Evolutionary conservation across 2,329 filamentous ascomycete species (phyloP), one percentile per base, ranked within the genome.

Genomic region (Calonectria pseudoturangicola): DNA sequence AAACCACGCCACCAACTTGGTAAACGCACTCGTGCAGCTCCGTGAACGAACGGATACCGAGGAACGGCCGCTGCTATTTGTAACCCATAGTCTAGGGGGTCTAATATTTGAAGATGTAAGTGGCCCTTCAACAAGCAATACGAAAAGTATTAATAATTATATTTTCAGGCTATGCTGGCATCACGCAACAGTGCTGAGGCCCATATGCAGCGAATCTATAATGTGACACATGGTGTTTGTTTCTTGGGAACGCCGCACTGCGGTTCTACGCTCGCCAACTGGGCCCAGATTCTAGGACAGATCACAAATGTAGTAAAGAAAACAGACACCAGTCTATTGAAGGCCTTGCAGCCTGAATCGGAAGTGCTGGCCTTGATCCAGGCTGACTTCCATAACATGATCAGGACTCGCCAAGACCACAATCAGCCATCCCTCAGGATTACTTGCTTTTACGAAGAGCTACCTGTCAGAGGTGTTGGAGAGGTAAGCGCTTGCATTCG

Each of bases 391-490:
- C 58, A 63, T 43, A 45, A 43, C 41, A 63, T 63, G 58, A 47
- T 63, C 10, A 63, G 58, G 39, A 45, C 6, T 15, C 39, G 58
- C 16, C 39, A 63, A 47, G 54, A 60, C 18, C 54, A 41, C 8
- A 36, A 36, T 6, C 39, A 33, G 25, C 18, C 41, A 7, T 9
- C 58, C 12, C 9, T 63, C 10, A 39, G 28, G 13, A 63, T 63
- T 8, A 63, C 58, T 4, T 63, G 58, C 18, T 63, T 63, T 25
- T 63, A 63, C 4, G 58, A 63, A 30, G 41, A 63, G 16, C 58
- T 63, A 3, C 58, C 58, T 2, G 41, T 43, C 1, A n/a, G 39
- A 13, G 58, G 58, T 33, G 39, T 63, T 2, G 58, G 58, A 47
- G 39, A 45, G 18, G 58, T 63, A 12, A n/a, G 58, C 21, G 3